Evolutionary conservation across 2,329 filamentous ascomycete species (phyloP).

Genomic region (Colletotrichum melonis): DNA sequence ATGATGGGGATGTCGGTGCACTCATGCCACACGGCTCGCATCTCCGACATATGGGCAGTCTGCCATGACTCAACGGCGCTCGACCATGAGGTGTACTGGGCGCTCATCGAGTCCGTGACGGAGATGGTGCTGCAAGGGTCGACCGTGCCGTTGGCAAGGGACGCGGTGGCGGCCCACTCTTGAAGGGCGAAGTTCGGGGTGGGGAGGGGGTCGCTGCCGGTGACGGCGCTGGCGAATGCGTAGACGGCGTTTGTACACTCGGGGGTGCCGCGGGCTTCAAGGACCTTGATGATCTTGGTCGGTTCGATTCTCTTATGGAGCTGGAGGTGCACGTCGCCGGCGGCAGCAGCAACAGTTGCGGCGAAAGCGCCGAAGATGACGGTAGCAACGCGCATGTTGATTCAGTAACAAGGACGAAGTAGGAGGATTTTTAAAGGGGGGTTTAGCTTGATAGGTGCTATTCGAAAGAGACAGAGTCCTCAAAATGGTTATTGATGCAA

Average conservation of each 20-base stretch:
- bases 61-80: background rate
- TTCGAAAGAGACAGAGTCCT: background rate
- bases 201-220: conserved; percentile 2
- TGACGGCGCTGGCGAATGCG: conserved; percentile 3
- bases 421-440: background rate
- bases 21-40: background rate
- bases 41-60: background rate
- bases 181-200: background rate
- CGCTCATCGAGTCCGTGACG: background rate
- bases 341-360: background rate
- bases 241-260: background rate
- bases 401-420: background rate
- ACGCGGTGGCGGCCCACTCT: background rate
- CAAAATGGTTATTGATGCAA: too few relatives aligned
- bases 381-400: background rate
- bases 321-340: background rate
- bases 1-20: conserved; percentile 3
- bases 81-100: background rate
- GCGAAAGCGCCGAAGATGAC: conserved; percentile 6
- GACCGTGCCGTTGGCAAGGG: background rate
- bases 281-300: background rate
- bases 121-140: background rate
- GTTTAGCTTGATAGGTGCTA: background rate
- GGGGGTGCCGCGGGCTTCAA: background rate
- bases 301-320: conserved; percentile 5